Evolutionary conservation across 805 yeast species (phyloP).

Genomic region (Nakazawaea pomicola): DNA sequence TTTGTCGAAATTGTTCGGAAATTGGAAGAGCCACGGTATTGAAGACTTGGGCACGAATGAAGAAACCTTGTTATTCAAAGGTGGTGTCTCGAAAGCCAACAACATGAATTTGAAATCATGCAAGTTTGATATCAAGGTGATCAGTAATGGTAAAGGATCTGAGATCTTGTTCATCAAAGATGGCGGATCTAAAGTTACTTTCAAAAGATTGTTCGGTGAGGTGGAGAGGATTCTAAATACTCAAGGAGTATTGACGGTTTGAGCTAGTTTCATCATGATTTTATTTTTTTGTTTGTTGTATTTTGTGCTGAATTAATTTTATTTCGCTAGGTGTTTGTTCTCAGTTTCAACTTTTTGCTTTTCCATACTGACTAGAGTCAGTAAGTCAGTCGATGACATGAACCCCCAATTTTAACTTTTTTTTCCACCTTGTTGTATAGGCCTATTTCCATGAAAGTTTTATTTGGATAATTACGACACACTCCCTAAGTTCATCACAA

Average conservation of each 20-base stretch:
- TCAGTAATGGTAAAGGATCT: constrained; percentile 42
- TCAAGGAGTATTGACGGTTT: constrained; percentile 48
- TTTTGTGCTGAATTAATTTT: neutral
- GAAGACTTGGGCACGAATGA: constrained; percentile 46
- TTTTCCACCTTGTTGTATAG: no score
- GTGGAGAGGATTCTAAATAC: constrained; percentile 59
- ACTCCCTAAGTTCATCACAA: no score
- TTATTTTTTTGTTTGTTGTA: neutral
- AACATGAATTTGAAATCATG: constrained; percentile 60
- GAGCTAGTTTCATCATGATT: neutral
- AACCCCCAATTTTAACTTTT: no score
- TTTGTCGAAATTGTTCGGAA: constrained; percentile 51
- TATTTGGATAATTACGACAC: no score
- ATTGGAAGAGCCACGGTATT: constrained; percentile 72
- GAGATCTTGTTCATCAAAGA: constrained; percentile 54
- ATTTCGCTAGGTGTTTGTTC: neutral
- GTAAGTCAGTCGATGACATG: no score
- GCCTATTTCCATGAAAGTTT: no score
- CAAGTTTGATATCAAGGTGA: constrained; percentile 52
- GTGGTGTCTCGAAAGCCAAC: constrained; percentile 57
- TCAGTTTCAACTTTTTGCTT: no score
- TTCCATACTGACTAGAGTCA: no score
- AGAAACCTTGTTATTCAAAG: constrained; percentile 43
- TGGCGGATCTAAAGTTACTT: constrained; percentile 61
- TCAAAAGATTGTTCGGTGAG: constrained; percentile 55